These are phyloP conservation scores for Acorus calamus DNA, from an alignment of 106 monocot genomes.

Conservation along the genomic window DNA sequence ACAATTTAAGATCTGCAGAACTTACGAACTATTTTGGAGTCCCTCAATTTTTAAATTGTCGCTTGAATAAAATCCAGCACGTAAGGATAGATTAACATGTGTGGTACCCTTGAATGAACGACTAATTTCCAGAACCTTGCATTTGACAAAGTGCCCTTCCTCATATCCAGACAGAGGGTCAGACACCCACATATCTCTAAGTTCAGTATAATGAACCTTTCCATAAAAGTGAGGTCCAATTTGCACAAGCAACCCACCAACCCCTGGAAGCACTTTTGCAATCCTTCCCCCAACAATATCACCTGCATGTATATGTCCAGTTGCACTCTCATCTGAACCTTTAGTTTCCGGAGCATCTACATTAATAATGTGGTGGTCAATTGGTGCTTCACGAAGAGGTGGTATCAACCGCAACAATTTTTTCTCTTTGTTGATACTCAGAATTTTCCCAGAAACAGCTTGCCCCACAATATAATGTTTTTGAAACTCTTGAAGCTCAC, in stretches of 20 bases:
- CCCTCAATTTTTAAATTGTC: no score
- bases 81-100: slow-evolving; percentile 82
- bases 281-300: slow-evolving; percentile 69
- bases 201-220: slow-evolving; percentile 81
- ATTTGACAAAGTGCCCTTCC: slow-evolving; percentile 82
- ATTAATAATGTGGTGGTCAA: background rate
- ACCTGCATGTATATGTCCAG: slow-evolving; percentile 43
- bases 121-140: slow-evolving; percentile 63
- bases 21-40: no score
- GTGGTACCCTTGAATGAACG: slow-evolving; percentile 41
- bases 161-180: slow-evolving; percentile 52
- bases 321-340: slow-evolving; percentile 9
- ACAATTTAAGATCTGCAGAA: no score
- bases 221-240: slow-evolving; percentile 86
- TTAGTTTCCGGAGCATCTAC: slow-evolving; percentile 9
- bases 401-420: slow-evolving; percentile 38
- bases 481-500: slow-evolving; percentile 63
- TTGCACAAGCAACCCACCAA: slow-evolving; percentile 82
- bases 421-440: slow-evolving; percentile 53
- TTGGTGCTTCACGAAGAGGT: background rate
- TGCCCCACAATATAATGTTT: slow-evolving; percentile 54
- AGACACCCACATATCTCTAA: slow-evolving; percentile 47
- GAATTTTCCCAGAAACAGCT: slow-evolving; percentile 40
- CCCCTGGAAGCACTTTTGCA: slow-evolving; percentile 69
- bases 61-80: slow-evolving; percentile 4